Evolutionary conservation across 345 rosid genomes (phyloP).

Genomic region (Viola odorata): DNA sequence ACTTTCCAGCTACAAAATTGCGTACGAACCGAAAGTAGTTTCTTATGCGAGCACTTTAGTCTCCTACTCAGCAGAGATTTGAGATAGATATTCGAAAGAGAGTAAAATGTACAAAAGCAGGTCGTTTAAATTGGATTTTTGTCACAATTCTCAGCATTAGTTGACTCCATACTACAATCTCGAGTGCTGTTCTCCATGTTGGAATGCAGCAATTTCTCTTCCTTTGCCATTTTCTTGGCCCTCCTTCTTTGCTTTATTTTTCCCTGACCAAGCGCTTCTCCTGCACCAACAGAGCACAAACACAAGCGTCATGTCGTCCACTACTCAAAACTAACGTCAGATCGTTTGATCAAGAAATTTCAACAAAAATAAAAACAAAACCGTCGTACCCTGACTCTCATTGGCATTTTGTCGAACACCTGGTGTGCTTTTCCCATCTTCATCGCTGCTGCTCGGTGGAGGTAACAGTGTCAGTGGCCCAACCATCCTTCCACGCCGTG

Average conservation of each 20-base stretch:
- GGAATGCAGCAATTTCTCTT: slow-evolving; percentile 11
- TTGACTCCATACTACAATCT: slow-evolving; percentile 4
- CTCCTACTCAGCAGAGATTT: too few relatives aligned
- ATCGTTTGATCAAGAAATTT: not conserved
- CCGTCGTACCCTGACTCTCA: too few relatives aligned
- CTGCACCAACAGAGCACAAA: not conserved
- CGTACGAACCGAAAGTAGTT: too few relatives aligned
- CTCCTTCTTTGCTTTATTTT: slow-evolving; percentile 50
- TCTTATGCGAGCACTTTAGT: too few relatives aligned
- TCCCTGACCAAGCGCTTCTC: slow-evolving; percentile 9
- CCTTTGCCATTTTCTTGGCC: slow-evolving; percentile 49
- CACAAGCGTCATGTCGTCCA: not conserved
- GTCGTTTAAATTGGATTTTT: not conserved
- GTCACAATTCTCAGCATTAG: not conserved
- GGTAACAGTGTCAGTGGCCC: slow-evolving; percentile 49
- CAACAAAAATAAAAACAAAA: too few relatives aligned
- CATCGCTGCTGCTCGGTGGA: not conserved
- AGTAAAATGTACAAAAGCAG: too few relatives aligned
- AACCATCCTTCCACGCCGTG: slow-evolving; percentile 41
- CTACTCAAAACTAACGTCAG: not conserved
- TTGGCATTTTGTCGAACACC: too few relatives aligned
- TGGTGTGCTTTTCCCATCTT: not conserved
- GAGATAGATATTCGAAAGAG: too few relatives aligned
- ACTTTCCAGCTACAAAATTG: too few relatives aligned
- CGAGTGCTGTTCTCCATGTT: not conserved